Evolutionary conservation across 2,329 filamentous ascomycete genomes (phyloP).

Genomic region (Didymella glomerata): DNA sequence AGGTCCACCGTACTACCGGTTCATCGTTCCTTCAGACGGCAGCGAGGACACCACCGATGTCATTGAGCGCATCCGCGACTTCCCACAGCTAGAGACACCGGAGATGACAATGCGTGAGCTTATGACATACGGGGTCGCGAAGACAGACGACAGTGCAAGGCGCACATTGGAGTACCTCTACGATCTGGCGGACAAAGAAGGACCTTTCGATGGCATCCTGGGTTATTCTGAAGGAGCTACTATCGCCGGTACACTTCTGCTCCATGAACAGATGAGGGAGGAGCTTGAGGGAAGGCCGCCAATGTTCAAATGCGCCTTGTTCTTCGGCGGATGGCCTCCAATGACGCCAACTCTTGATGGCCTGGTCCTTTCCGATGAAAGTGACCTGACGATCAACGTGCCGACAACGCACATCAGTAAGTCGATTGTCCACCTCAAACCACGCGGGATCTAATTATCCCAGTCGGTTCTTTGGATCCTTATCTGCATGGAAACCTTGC

Average conservation of each 20-base stretch:
- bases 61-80: conserved; percentile 61
- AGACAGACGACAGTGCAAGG: conserved; percentile 37
- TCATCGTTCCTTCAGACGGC: conserved; percentile 31
- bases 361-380: conserved; percentile 53
- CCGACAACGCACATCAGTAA: conserved; percentile 53
- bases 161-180: conserved; percentile 34
- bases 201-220: conserved; percentile 61
- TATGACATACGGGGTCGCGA: conserved; percentile 49
- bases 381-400: conserved; percentile 51
- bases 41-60: conserved; percentile 34
- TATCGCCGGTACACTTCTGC: conserved; percentile 57
- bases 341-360: conserved; percentile 42
- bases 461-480: conserved; percentile 58
- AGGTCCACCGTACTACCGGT: conserved; percentile 39
- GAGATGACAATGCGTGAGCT: conserved; percentile 66
- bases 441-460: neutral
- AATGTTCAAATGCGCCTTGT: conserved; percentile 57
- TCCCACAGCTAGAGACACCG: conserved; percentile 61
- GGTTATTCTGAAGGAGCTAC: conserved; percentile 70
- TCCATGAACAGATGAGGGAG: conserved; percentile 35
- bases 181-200: conserved; percentile 33
- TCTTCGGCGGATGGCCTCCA: conserved; percentile 60
- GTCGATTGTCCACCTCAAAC: neutral
- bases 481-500: conserved; percentile 69
- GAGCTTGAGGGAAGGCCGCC: conserved; percentile 29